These are phyloP conservation scores for Geosmithia morbida DNA, from an alignment of 2,329 filamentous ascomycete species.

Conservation along the genomic window DNA sequence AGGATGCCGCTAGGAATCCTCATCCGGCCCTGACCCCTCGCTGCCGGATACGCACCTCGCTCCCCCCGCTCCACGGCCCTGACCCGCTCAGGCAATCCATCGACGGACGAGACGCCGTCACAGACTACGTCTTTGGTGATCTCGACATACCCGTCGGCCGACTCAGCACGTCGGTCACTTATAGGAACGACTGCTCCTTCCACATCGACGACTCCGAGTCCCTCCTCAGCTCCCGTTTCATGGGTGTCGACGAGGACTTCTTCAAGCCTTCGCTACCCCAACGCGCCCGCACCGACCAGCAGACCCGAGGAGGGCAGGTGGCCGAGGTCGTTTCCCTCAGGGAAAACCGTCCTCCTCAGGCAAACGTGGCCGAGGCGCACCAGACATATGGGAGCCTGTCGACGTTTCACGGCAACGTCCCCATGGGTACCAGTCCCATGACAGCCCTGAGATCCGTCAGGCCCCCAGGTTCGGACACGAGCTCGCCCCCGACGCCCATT, in stretches of 20 bases:
- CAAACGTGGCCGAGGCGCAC: conserved; percentile 43
- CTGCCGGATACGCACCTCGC: conserved; percentile 62
- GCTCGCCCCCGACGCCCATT: conserved; percentile 39
- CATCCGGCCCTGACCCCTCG: conserved; percentile 55
- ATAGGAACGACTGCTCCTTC: conserved; percentile 82
- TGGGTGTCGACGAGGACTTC: conserved; percentile 78
- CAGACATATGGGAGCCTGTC: conserved; percentile 83
- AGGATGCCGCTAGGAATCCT: conserved; percentile 57
- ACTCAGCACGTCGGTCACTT: conserved; percentile 67
- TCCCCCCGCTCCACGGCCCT: conserved; percentile 34
- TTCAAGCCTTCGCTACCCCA: conserved; percentile 65
- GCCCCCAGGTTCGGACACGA: conserved; percentile 44
- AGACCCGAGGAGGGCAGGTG: conserved; percentile 10
- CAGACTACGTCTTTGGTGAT: conserved; percentile 67
- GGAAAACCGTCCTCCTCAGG: conserved; percentile 28
- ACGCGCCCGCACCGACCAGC: conserved; percentile 23
- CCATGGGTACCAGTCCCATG: conserved; percentile 71
- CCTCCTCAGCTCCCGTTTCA: conserved; percentile 80
- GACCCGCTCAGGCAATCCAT: conserved; percentile 46
- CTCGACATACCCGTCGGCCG: conserved; percentile 78
- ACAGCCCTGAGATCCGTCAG: conserved; percentile 64
- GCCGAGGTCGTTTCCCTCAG: conserved; percentile 64
- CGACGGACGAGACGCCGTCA: conserved; percentile 33
- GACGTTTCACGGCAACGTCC: conserved; percentile 72
- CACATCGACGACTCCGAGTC: conserved; percentile 84